Conservation (phyloP, 2,329 filamentous ascomycete genomes). For the Sarocladium strictum region DNA sequence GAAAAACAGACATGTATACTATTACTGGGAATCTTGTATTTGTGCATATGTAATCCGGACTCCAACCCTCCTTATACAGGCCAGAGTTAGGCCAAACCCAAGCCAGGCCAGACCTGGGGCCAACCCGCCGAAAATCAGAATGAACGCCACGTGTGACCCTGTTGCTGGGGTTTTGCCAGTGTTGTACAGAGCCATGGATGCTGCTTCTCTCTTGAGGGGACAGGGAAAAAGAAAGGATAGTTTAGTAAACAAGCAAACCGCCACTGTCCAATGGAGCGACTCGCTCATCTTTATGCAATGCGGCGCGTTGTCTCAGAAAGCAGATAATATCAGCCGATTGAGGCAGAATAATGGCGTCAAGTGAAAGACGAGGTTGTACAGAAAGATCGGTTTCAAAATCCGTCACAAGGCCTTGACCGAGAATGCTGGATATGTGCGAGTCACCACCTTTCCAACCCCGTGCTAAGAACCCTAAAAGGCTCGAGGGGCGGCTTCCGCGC, state of each 20-base stretch:
- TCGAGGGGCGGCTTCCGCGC: neutral
- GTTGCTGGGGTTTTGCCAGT: neutral
- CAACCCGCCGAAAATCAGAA: neutral
- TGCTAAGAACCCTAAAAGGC: neutral
- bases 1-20: neutral
- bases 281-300: neutral
- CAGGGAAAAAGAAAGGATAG: neutral
- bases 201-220: neutral
- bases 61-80: slow-evolving; percentile 2
- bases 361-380: neutral
- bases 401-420: neutral
- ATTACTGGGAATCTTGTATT: neutral
- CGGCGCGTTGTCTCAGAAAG: neutral
- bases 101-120: neutral
- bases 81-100: neutral
- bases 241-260: neutral
- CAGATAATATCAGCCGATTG: neutral
- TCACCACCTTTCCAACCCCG: neutral
- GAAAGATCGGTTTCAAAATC: neutral
- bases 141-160: slow-evolving; percentile 1
- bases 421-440: neutral
- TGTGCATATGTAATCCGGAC: neutral
- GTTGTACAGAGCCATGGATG: neutral
- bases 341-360: neutral
- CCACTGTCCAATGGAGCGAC: neutral